These are phyloP conservation scores for Byssochlamys sp. DNA, from an alignment of 2,329 filamentous ascomycete species.

Conservation along the genomic window DNA sequence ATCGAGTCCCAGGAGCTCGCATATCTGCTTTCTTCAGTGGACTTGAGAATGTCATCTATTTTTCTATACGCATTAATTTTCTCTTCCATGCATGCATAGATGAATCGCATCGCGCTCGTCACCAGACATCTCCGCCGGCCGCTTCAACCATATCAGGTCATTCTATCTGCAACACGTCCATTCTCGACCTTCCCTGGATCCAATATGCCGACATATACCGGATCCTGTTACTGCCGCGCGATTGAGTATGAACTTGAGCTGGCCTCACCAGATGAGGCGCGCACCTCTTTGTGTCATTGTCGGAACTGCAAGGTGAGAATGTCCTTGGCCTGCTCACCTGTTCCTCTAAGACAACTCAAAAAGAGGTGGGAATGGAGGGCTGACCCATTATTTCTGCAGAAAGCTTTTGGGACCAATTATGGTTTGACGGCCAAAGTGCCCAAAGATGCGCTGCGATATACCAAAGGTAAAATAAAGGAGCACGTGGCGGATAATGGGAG, in stretches of 20 bases:
- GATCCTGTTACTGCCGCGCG: slow-evolving; percentile 41
- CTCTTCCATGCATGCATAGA: background rate
- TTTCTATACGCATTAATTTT: background rate
- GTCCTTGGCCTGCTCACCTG: background rate
- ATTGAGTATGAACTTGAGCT: slow-evolving; percentile 41
- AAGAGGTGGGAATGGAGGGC: slow-evolving; percentile 3
- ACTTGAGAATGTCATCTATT: background rate
- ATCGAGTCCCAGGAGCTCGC: background rate
- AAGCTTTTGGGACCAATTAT: slow-evolving; percentile 44
- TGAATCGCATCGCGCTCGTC: background rate
- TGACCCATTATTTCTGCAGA: slow-evolving; percentile 18
- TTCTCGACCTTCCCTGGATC: background rate
- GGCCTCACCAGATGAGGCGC: slow-evolving; percentile 36
- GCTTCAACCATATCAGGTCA: background rate
- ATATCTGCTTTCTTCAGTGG: background rate
- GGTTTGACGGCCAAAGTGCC: slow-evolving; percentile 45
- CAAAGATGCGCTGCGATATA: slow-evolving; percentile 35
- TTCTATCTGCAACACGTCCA: background rate
- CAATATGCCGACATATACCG: slow-evolving; percentile 23
- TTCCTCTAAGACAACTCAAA: background rate
- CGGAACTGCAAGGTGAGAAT: slow-evolving; percentile 39
- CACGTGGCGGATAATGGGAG: slow-evolving; percentile 44
- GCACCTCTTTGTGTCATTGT: slow-evolving; percentile 47
- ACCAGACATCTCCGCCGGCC: background rate
- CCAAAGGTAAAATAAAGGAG: slow-evolving; percentile 30